Evolutionary conservation across 129 eudicot genomes (phyloP).

Genomic region (Helichrysum umbraculigerum): DNA sequence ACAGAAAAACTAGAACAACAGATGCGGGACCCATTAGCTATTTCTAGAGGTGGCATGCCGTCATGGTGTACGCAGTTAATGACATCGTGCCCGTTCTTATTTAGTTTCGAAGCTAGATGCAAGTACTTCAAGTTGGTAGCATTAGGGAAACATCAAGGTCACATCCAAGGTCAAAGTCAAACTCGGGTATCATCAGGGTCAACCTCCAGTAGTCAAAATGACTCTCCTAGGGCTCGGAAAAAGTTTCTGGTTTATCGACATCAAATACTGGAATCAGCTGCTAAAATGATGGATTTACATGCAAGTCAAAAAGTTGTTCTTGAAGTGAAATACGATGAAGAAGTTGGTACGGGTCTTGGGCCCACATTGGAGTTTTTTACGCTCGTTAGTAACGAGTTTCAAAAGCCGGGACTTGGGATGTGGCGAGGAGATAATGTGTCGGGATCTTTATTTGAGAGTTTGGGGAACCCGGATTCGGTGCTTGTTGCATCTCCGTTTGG

Average conservation of each 20-base stretch:
- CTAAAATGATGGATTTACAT: constrained; percentile 73
- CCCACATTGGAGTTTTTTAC: constrained; percentile 95
- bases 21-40: constrained; percentile 73
- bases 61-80: constrained; percentile 77
- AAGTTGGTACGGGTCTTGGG: constrained; percentile 98
- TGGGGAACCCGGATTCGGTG: constrained; percentile 26
- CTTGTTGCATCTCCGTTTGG: constrained; percentile 49
- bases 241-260: constrained; percentile 71
- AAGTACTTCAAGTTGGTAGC: constrained; percentile 70
- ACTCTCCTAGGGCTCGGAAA: constrained; percentile 50
- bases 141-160: constrained; percentile 53
- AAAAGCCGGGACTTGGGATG: constrained; percentile 68
- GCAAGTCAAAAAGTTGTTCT: constrained; percentile 62
- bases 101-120: constrained; percentile 74
- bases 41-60: constrained; percentile 76
- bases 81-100: constrained; percentile 73
- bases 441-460: background rate
- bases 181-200: constrained; percentile 40
- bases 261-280: constrained; percentile 73
- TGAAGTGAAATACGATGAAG: constrained; percentile 84
- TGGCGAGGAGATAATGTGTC: constrained; percentile 74
- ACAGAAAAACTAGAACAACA: constrained; percentile 92
- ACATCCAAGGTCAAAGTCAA: constrained; percentile 37
- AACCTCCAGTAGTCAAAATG: constrained; percentile 42
- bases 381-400: constrained; percentile 85